These are phyloP conservation scores for Sanghuangporus sanghuang DNA, from an alignment of 1,284 basidiomycete species.

Conservation along the genomic window DNA sequence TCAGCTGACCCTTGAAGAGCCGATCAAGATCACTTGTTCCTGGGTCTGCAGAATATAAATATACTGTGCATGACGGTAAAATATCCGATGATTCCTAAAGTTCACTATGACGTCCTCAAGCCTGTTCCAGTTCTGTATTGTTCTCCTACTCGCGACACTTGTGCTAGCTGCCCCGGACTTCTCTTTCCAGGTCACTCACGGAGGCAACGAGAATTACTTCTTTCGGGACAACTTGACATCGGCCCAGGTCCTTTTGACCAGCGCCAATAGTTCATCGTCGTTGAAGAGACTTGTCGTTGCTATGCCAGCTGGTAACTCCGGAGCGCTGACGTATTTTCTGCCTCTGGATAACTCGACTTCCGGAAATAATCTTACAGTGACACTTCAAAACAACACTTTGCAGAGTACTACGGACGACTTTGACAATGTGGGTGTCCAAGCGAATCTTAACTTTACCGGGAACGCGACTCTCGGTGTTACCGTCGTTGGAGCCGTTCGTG, in stretches of 20 bases:
- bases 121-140: neutral
- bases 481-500: slow-evolving; percentile 36
- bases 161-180: neutral
- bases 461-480: slow-evolving; percentile 35
- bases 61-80: neutral
- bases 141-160: neutral
- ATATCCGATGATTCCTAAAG: neutral
- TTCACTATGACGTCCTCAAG: neutral
- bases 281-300: slow-evolving; percentile 36
- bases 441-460: slow-evolving; percentile 29
- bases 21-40: neutral
- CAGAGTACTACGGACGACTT: slow-evolving; percentile 24
- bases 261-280: slow-evolving; percentile 24
- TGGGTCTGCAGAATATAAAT: neutral
- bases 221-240: slow-evolving; percentile 34
- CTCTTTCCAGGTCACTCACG: slow-evolving; percentile 24
- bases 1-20: neutral
- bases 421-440: slow-evolving; percentile 35
- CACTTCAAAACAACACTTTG: slow-evolving; percentile 25
- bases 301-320: slow-evolving; percentile 38
- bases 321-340: slow-evolving; percentile 33
- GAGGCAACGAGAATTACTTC: slow-evolving; percentile 38
- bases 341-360: slow-evolving; percentile 23
- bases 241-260: slow-evolving; percentile 34
- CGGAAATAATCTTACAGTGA: slow-evolving; percentile 23